A percentile compares a stretch with the other conserved stretches of the same genome.
Conservation (phyloP, 495 filamentous ascomycete genomes). For the Friedmanniomyces simplex region DNA sequence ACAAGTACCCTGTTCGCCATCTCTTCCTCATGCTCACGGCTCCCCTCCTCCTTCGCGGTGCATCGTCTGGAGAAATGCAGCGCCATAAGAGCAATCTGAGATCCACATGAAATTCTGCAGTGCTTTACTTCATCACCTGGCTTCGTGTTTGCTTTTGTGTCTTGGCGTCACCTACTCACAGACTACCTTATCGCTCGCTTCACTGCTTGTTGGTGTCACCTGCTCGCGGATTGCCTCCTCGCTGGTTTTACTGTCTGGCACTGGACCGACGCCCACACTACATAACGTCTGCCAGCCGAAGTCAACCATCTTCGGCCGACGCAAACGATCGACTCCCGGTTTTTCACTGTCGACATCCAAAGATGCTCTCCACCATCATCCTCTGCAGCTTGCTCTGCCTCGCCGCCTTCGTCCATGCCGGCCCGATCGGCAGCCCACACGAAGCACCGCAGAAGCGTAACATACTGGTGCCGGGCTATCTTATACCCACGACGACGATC, state of each 20-base stretch:
- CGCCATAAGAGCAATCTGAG: too few relatives aligned
- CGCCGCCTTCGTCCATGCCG: not conserved
- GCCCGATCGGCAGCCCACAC: not conserved
- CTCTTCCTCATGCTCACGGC: not conserved
- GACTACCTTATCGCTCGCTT: not conserved
- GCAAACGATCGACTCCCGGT: too few relatives aligned
- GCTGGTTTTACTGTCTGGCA: too few relatives aligned
- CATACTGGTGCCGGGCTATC: not conserved
- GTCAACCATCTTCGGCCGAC: too few relatives aligned
- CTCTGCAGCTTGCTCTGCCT: not conserved
- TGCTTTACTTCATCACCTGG: too few relatives aligned
- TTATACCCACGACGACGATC: not conserved
- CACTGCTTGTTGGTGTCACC: not conserved
- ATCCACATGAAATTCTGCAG: too few relatives aligned
- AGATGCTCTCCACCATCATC: not conserved
- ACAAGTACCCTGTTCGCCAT: not conserved
- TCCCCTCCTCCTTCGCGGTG: not conserved
- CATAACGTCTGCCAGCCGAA: too few relatives aligned
- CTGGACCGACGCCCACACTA: too few relatives aligned
- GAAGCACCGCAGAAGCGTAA: not conserved
- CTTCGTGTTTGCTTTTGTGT: too few relatives aligned
- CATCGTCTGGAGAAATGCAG: too few relatives aligned
- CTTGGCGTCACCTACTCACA: too few relatives aligned
- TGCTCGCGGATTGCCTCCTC: too few relatives aligned
- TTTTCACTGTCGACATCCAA: not conserved